phyloP scores from a whole-genome alignment of 2,329 filamentous ascomycete species.

The Metarhizium robertsii region DNA sequence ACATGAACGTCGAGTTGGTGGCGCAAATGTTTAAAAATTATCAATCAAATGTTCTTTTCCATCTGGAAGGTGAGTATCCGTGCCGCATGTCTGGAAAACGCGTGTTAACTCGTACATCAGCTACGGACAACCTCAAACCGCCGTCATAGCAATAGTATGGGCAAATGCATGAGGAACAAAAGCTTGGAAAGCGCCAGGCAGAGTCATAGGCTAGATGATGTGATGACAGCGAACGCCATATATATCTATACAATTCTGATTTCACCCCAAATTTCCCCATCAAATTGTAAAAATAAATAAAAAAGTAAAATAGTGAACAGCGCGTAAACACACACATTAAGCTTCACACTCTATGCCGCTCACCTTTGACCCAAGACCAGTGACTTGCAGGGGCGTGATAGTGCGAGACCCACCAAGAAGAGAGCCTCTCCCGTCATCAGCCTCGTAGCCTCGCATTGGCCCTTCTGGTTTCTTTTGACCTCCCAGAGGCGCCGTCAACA shows the following conservation, averaged over 20 bases:
- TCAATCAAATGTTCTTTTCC: conserved; percentile 93
- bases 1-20: conserved; percentile 97
- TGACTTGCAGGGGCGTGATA: background rate
- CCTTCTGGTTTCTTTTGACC: background rate
- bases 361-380: background rate
- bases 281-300: too few species aligned
- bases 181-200: background rate
- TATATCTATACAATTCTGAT: too few species aligned
- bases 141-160: conserved; percentile 43
- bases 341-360: too few species aligned
- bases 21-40: conserved; percentile 99
- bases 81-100: background rate
- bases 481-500: background rate
- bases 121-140: conserved; percentile 75
- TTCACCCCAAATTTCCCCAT: too few species aligned
- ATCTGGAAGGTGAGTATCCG: conserved; percentile 69
- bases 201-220: background rate
- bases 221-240: background rate
- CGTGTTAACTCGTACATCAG: conserved; percentile 31
- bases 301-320: background rate
- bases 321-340: background rate
- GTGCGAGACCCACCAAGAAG: conserved; percentile 10
- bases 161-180: background rate
- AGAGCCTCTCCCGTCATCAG: conserved; percentile 16
- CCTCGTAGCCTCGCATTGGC: conserved; percentile 26